Evolutionary conservation across 2,329 filamentous ascomycete species (phyloP).

Genomic region (Neofusicoccum sp.): DNA sequence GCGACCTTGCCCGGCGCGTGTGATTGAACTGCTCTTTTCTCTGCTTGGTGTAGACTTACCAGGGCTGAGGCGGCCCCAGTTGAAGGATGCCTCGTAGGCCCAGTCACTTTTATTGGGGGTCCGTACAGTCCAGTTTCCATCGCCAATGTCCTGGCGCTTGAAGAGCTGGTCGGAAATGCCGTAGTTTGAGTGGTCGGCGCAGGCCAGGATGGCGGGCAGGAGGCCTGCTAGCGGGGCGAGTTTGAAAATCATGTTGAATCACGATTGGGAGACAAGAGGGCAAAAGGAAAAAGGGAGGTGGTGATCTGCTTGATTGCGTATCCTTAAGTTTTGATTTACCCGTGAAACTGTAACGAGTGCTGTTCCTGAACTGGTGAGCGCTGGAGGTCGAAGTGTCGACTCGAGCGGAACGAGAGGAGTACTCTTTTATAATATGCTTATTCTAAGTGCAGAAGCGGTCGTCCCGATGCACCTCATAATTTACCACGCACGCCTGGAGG

Average conservation of each 20-base stretch:
- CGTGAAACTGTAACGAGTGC: background rate
- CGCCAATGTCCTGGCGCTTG: background rate
- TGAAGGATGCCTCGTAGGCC: conserved; percentile 42
- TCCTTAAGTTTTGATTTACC: background rate
- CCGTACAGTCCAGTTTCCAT: background rate
- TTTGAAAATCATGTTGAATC: background rate
- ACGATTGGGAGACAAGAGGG: background rate
- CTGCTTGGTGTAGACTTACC: conserved; percentile 25
- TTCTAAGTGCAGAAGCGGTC: background rate
- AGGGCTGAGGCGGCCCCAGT: conserved; percentile 43
- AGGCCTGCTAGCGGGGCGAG: background rate
- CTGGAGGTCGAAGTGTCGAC: background rate
- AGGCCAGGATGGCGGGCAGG: background rate
- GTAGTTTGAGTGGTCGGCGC: background rate
- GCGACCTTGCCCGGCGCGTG: background rate
- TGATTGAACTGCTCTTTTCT: background rate
- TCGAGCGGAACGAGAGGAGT: too few relatives aligned
- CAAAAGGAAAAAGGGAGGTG: background rate
- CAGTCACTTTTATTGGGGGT: conserved; percentile 25
- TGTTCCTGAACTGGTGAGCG: background rate
- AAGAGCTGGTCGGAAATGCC: background rate
- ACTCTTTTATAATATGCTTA: background rate
- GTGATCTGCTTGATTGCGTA: background rate
- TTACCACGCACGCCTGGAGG: background rate
- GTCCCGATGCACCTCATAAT: background rate